A percentile compares a stretch with the other conserved stretches of the same genome.
phyloP scores from a whole-genome alignment of 805 yeast species.

The Pichia kluyveri region DNA sequence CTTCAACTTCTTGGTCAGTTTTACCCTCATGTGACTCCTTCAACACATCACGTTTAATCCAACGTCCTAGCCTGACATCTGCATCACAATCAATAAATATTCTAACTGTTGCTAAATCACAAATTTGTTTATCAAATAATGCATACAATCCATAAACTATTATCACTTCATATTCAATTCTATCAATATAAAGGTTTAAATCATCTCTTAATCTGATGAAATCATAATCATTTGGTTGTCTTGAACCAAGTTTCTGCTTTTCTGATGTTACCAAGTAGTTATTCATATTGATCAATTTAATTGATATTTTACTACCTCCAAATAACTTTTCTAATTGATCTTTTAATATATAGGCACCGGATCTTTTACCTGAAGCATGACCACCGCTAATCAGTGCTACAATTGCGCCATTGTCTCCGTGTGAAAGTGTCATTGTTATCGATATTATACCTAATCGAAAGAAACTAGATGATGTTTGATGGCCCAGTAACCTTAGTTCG shows the following conservation, averaged over 20 bases:
- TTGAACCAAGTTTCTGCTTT: constrained; percentile 2
- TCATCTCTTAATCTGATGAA: constrained; percentile 22
- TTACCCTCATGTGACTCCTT: background rate
- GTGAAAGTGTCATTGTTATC: too few relatives aligned
- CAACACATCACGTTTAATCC: constrained; percentile 41
- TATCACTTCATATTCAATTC: constrained; percentile 22
- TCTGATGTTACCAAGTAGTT: constrained; percentile 6
- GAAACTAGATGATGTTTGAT: too few relatives aligned
- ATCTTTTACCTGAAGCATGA: constrained; percentile 27
- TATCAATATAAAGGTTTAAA: constrained; percentile 4
- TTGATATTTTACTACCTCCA: constrained; percentile 7
- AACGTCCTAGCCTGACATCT: constrained; percentile 73
- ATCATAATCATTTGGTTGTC: constrained; percentile 34
- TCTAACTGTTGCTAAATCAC: constrained; percentile 50
- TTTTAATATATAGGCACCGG: constrained; percentile 16
- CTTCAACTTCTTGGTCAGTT: background rate
- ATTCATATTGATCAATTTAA: constrained; percentile 20
- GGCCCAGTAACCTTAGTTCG: too few relatives aligned
- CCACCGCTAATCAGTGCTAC: constrained; percentile 27
- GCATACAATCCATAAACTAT: constrained; percentile 78
- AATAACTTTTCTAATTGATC: constrained; percentile 17
- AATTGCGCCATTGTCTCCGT: constrained; percentile 6
- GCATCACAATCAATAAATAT: constrained; percentile 79
- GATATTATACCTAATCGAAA: too few relatives aligned
- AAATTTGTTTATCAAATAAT: constrained; percentile 49